These are phyloP conservation scores for Aspergillus terreus DNA, from an alignment of 2,329 filamentous ascomycete species.

Conservation along the genomic window DNA sequence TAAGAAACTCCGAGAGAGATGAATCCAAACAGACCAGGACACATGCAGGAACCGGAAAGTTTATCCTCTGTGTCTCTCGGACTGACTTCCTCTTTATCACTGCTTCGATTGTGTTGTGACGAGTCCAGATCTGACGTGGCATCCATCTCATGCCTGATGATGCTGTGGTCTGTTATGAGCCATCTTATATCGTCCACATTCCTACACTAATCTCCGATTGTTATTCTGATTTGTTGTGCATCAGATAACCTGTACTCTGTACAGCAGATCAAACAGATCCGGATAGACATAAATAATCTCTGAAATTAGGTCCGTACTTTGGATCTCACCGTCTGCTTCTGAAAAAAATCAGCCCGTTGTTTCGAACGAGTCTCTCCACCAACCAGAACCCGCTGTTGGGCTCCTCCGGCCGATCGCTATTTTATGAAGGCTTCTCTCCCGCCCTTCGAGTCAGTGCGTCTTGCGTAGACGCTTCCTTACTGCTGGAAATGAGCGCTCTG, in stretches of 20 bases:
- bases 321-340: too few relatives aligned
- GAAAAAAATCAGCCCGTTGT: too few relatives aligned
- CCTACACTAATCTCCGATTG: not conserved
- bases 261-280: not conserved
- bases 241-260: not conserved
- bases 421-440: not conserved
- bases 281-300: too few relatives aligned
- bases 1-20: not conserved
- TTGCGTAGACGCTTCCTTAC: not conserved
- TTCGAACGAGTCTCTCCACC: too few relatives aligned
- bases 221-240: too few relatives aligned
- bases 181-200: not conserved
- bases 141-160: not conserved
- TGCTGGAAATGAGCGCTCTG: not conserved
- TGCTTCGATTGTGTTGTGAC: not conserved
- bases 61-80: slow-evolving; percentile 1
- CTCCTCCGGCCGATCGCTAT: not conserved
- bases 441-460: not conserved
- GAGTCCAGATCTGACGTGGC: slow-evolving; percentile 11
- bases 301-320: too few relatives aligned
- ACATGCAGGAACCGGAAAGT: slow-evolving; percentile 11
- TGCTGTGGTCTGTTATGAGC: too few relatives aligned
- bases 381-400: too few relatives aligned
- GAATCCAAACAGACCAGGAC: not conserved
- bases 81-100: slow-evolving; percentile 1